Conservation (phyloP, 441 rosid genomes). For the Euphorbia neoarborescens region DNA sequence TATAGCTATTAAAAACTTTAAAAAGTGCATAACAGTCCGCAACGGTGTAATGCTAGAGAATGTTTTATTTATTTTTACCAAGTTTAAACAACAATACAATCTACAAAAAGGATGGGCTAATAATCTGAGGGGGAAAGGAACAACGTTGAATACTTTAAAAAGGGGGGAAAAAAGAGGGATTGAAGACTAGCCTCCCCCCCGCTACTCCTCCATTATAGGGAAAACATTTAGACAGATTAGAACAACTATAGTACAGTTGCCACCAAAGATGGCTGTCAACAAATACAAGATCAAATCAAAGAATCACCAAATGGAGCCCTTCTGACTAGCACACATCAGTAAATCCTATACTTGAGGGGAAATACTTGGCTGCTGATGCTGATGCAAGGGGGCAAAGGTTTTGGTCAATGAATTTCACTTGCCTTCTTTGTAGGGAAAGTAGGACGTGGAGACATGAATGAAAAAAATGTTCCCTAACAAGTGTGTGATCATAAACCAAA, state of each 20-base stretch:
- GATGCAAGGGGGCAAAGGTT: conserved; percentile 20
- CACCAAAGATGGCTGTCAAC: conserved; percentile 35
- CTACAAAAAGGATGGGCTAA: conserved; percentile 14
- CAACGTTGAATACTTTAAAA: background rate
- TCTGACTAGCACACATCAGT: conserved; percentile 28
- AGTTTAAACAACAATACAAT: conserved; percentile 5
- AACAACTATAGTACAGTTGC: conserved; percentile 51
- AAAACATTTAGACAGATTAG: conserved; percentile 26
- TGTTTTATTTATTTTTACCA: conserved; percentile 14
- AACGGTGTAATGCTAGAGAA: background rate
- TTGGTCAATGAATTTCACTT: conserved; percentile 14
- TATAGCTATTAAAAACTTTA: too few species aligned
- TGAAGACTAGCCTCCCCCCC: conserved; percentile 23
- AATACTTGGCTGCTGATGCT: conserved; percentile 26
- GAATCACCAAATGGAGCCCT: conserved; percentile 41
- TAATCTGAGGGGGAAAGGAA: too few species aligned
- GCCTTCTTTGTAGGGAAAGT: conserved; percentile 24
- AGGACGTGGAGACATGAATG: conserved; percentile 21
- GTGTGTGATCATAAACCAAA: too few species aligned
- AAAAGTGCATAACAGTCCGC: background rate
- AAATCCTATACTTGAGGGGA: conserved; percentile 20
- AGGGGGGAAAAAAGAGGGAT: background rate
- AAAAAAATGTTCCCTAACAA: conserved; percentile 35
- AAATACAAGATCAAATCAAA: conserved; percentile 40
- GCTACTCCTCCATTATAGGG: conserved; percentile 29